A percentile compares a stretch with the other conserved stretches of the same genome.
Conservation (phyloP, 73 alveolate genomes). For the Tetrahymena borealis region DNA sequence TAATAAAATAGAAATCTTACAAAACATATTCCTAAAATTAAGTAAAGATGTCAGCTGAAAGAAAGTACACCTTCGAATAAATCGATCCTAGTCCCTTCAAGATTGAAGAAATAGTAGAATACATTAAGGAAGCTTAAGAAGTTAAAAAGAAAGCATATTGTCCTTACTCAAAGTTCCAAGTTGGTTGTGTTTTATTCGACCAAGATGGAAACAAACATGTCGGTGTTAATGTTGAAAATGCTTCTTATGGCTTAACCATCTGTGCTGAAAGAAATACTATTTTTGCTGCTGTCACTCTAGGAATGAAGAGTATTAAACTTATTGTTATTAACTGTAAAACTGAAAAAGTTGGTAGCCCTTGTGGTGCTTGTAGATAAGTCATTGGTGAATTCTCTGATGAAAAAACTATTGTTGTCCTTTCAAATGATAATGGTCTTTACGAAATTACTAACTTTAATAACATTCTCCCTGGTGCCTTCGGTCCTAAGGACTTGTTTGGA, state of each 20-base stretch:
- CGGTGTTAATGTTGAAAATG: constrained; percentile 31
- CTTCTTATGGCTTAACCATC: constrained; percentile 17
- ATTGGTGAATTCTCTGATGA: neutral
- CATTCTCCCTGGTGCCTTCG: neutral
- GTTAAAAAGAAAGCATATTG: constrained; percentile 29
- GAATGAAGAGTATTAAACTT: neutral
- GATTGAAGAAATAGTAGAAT: neutral
- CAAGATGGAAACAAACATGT: constrained; percentile 3
- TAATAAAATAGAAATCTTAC: neutral
- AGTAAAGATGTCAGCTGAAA: neutral
- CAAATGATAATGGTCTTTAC: neutral
- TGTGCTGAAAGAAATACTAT: constrained; percentile 20
- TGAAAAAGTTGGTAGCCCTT: neutral
- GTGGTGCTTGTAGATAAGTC: neutral
- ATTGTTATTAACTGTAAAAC: neutral
- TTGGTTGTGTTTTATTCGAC: constrained; percentile 11
- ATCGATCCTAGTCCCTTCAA: neutral
- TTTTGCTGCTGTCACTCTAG: neutral
- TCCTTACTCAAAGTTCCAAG: constrained; percentile 15
- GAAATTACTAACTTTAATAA: neutral
- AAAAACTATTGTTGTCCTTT: neutral
- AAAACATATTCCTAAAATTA: neutral
- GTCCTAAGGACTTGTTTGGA: neutral
- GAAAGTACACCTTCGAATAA: neutral
- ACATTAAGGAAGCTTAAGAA: constrained; percentile 7